Base-by-base conservation (phyloP, 1,284 basidiomycete species). In the Schizopora paradoxa region DNA sequence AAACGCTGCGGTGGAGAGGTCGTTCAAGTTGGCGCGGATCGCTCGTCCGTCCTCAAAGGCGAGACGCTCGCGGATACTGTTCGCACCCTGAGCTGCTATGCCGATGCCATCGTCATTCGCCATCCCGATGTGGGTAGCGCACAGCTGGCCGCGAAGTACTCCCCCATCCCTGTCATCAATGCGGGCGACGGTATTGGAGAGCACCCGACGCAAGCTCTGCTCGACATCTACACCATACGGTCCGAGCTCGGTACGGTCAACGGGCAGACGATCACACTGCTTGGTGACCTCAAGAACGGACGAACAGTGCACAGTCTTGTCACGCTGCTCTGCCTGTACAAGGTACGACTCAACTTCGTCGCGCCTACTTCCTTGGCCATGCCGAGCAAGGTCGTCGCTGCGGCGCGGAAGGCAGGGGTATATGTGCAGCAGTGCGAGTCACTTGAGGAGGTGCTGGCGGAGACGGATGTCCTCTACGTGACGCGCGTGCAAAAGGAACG, bases 161-260 rank as follows among this genome's bases (percentile, higher is more conserved):
- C 91, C 11, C 89, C 95, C 6, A 89, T 99, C 0, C 96, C 96
- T 0, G 82, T 99, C 58, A 74, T 99, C 66, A 99, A 98, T 61
- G 95, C 92, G 36, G 96, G 96, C 35, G 96, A 99, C 62, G 96
- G 96, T 27, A 80, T 91, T 45, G 96, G 96, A 49, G 96, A 99
- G 67, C 96, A 99, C 66, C 96, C 95, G 1, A 96, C 92, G 5
- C 96, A 97, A 84, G 91, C 91, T 22, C 73, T 97, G 35, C 71
- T 99, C 50, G 96, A 99, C 62, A 82, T 97, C 22, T 99, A 92
- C 67, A 97, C 94, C 34, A 99, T 99, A 58, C 92, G 96, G 53
- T 94, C 91, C 40, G 96, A 99, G 68, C 79, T 99, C 35, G 96
- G 96, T 52, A 98, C 95, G 0, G 92, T 99, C 54, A 98, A 97